Conservation (phyloP, 2,329 filamentous ascomycete species). For the Verticillium isaacii region DNA sequence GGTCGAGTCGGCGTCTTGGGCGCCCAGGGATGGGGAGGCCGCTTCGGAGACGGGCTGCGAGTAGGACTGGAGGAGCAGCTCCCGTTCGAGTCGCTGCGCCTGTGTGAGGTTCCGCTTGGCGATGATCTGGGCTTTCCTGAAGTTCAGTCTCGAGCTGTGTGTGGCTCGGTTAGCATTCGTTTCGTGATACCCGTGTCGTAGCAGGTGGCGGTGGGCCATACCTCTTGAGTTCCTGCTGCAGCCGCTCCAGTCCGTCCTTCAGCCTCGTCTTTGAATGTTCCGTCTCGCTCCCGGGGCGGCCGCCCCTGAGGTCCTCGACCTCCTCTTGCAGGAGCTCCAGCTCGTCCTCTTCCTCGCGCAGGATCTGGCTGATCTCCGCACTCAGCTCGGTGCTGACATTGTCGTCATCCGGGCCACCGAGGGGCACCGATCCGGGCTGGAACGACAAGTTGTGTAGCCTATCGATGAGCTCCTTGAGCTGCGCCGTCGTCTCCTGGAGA, state of each 20-base stretch:
- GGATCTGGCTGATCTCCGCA: constrained; percentile 71
- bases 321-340: constrained; percentile 78
- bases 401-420: constrained; percentile 39
- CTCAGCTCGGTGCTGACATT: constrained; percentile 65
- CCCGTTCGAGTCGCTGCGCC: constrained; percentile 71
- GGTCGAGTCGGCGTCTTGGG: constrained; percentile 8
- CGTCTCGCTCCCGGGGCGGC: constrained; percentile 44
- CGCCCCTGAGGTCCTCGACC: constrained; percentile 60
- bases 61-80: constrained; percentile 67
- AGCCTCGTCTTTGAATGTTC: constrained; percentile 62
- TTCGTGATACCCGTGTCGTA: neutral
- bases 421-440: constrained; percentile 51
- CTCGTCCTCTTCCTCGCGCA: constrained; percentile 78
- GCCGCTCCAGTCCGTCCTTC: constrained; percentile 59
- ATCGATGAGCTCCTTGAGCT: constrained; percentile 55
- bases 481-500: constrained; percentile 56
- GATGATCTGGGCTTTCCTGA: constrained; percentile 75
- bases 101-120: constrained; percentile 71
- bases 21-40: constrained; percentile 20
- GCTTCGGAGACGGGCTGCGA: constrained; percentile 35
- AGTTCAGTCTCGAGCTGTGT: constrained; percentile 55
- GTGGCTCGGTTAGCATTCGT: constrained; percentile 11
- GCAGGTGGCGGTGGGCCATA: constrained; percentile 29
- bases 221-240: constrained; percentile 68
- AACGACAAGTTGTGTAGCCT: constrained; percentile 55